Base-by-base conservation (phyloP, 371 early-diverging fungal genomes). In the Enteropsectra breve region DNA sequence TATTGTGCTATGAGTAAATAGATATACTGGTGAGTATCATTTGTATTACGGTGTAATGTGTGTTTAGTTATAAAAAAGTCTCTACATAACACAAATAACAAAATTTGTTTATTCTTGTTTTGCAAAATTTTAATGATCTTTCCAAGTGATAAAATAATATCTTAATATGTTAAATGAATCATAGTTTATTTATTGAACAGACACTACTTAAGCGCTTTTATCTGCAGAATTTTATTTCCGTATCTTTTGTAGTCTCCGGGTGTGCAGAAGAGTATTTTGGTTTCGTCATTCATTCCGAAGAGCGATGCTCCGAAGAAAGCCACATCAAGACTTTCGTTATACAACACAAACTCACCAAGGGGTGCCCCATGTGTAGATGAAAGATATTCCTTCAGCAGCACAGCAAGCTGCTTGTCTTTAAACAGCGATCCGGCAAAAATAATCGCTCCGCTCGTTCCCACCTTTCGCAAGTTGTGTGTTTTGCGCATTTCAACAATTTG, bases 271-370 rank as follows among this genome's bases (percentile, higher is more conserved):
- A 52, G 11, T 32, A 23, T 28, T 32, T 52, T 52, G 11, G 52
- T 28, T 23, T 52, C 11, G 28, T 28, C 15, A 52, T 52, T 52
- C 52, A 52, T 52, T 24, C 52, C 52, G 24, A 52, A 52, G 11
- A 52, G 11, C 24, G 52, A 52, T 28, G 52, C 52, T 24, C 52
- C 52, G 11, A 32, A 11, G 24, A 52, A 52, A 11, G 52, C 24
- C 11, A 11, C 11, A 15, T 24, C 15, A 11, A 52, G 24, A 24
- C 15, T 32, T 28, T 23, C 24, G 28, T 52, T 24, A 11, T 24
- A 15, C 11, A 52, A 15, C 28, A 52, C 52, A 24, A 52, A 32
- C 11, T 52, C 52, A 32, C 11, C 28, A 24, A 32, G 15, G 24
- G 11, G 11, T 11, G 52, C 28, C 11, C 52, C 24, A 32, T 11